phyloP scores from a whole-genome alignment of 2,329 filamentous ascomycete species.

The Penicillium sp. region DNA sequence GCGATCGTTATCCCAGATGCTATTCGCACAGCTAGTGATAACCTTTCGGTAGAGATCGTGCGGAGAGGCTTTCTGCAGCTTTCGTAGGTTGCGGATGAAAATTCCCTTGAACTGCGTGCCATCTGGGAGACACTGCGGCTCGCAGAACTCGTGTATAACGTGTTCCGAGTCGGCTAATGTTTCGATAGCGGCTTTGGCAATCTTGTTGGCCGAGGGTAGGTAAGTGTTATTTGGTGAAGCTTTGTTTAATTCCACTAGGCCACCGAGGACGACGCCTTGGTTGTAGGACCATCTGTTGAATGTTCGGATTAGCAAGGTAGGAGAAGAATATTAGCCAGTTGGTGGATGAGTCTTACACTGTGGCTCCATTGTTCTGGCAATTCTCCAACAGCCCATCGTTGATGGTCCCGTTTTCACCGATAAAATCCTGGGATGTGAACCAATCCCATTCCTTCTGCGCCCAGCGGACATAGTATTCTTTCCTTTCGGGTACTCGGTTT shows the following conservation, averaged over 20 bases:
- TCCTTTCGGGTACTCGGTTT: constrained; percentile 42
- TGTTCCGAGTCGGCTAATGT: constrained; percentile 45
- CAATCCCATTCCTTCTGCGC: constrained; percentile 51
- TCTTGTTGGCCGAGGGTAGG: constrained; percentile 44
- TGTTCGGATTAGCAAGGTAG: neutral
- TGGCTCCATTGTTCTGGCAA: constrained; percentile 49
- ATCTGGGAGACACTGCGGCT: constrained; percentile 49
- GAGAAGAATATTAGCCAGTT: neutral
- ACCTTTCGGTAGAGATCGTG: constrained; percentile 51
- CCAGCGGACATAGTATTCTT: constrained; percentile 43
- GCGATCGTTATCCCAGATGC: constrained; percentile 61
- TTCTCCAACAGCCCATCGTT: constrained; percentile 52
- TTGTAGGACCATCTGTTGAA: constrained; percentile 52
- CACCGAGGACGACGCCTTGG: constrained; percentile 59
- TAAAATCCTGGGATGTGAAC: constrained; percentile 49
- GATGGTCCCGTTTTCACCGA: constrained; percentile 48
- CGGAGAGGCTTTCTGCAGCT: constrained; percentile 53
- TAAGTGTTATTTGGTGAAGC: constrained; percentile 44
- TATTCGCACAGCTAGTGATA: constrained; percentile 60
- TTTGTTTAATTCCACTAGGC: constrained; percentile 52
- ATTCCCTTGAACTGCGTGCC: constrained; percentile 69
- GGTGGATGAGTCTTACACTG: constrained; percentile 27
- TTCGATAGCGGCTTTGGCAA: constrained; percentile 54
- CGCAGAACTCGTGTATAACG: constrained; percentile 54
- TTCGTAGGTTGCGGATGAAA: constrained; percentile 62